Base-by-base conservation (phyloP, 176 grass and related monocot species). In the Bothriochloa decipiens region DNA sequence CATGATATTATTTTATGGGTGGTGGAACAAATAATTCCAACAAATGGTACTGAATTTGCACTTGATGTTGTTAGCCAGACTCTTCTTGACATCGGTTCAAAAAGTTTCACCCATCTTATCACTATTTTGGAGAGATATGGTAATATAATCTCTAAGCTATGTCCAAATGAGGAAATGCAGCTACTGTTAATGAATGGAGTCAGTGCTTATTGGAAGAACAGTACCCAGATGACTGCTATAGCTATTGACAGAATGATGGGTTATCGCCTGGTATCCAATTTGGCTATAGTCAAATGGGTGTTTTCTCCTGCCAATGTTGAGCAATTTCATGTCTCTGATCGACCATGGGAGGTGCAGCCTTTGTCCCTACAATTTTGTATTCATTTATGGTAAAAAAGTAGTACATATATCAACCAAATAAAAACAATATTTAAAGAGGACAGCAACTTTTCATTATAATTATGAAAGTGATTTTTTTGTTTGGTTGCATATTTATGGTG, bases 161-260 rank as follows among this genome's bases (percentile, higher is more conserved):
- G 93, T 81, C 79, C 87, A 65, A 86, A 92, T 86, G 90, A 99
- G 65, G 83, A 89, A 83, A 92, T 90, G 89, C 93, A 99, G 83
- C 49, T 96, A 83, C 74, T 90, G 35, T 87, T 99, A 76, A 94
- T 99, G 86, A 88, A 96, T 81, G 93, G 92, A 92, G 36, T 99
- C 35, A 77, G 93, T 84, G 87, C 81, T 37, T 99, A 92, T 66
- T 99, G 96, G 96, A 96, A 89, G 87, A 99, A 99, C 57, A 99
- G 87, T 89, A 94, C 89, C 33, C 96, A 99, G 75, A 96, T 99
- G 93, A 96, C 93, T 75, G 89, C 93, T 81, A 91, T 99, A 74
- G 82, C 93, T 76, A 99, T 99, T 81, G 96, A 99, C 66, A 91
- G 96, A 70, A 96, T 99, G 96, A 99, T 99, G 96, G 93, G 91